Percentiles rank a stretch among this genome's conserved stretches.
These are phyloP conservation scores for Acer yangbiense DNA, from an alignment of 345 rosid species.

Conservation along the genomic window DNA sequence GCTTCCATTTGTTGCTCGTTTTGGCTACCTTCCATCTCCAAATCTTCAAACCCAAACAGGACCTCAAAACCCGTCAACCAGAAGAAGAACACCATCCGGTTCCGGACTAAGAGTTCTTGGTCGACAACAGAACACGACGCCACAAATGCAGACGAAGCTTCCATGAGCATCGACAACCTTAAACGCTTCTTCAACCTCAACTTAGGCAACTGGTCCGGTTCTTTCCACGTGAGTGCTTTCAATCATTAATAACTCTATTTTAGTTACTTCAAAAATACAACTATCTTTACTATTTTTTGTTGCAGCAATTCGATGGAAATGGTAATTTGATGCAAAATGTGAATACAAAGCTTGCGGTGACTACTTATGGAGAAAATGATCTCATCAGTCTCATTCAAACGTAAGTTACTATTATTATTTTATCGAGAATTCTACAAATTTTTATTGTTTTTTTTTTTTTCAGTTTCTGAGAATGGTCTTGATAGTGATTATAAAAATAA, in stretches of 20 bases:
- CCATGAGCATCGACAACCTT: conserved; percentile 74
- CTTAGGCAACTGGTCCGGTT: conserved; percentile 81
- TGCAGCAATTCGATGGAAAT: conserved; percentile 84
- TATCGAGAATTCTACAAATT: neutral
- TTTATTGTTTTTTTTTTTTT: no score
- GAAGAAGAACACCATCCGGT: conserved; percentile 33
- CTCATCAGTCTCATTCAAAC: conserved; percentile 90
- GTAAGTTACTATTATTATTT: conserved; percentile 42
- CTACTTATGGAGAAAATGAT: conserved; percentile 85
- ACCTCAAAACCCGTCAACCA: conserved; percentile 9
- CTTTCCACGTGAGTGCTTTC: conserved; percentile 55
- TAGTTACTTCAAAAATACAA: neutral
- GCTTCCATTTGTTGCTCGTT: conserved; percentile 39
- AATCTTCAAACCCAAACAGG: conserved; percentile 2
- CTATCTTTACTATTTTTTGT: no score
- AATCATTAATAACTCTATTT: neutral
- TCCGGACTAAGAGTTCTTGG: conserved; percentile 33
- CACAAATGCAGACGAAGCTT: conserved; percentile 28
- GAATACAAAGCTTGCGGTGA: conserved; percentile 68
- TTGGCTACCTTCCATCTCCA: conserved; percentile 28
- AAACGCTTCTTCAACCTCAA: conserved; percentile 68
- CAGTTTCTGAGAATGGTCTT: neutral
- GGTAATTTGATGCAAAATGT: conserved; percentile 74
- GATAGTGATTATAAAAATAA: neutral
- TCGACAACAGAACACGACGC: conserved; percentile 33